A percentile compares a stretch with the other conserved stretches of the same genome.
These are phyloP conservation scores for Colletotrichum kahawae DNA, from an alignment of 2,329 filamentous ascomycete species.

Conservation along the genomic window DNA sequence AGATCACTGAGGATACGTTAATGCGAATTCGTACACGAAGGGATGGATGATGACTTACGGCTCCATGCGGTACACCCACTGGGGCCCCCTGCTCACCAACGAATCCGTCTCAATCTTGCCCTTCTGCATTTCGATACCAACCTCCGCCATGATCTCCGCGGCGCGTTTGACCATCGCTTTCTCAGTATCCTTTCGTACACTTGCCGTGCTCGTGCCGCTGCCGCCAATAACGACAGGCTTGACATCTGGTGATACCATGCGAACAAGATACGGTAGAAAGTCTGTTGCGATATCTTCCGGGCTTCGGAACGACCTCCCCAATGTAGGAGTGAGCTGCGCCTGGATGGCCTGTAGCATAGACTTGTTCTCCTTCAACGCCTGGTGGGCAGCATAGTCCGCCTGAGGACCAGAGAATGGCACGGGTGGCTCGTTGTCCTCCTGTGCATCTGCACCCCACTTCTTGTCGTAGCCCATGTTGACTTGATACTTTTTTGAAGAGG, in stretches of 20 bases:
- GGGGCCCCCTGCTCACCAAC: constrained; percentile 60
- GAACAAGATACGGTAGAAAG: constrained; percentile 82
- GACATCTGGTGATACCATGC: constrained; percentile 86
- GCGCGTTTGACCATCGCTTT: constrained; percentile 80
- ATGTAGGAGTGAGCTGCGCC: constrained; percentile 70
- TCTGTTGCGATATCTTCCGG: constrained; percentile 79
- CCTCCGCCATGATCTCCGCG: constrained; percentile 81
- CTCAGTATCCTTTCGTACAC: constrained; percentile 86
- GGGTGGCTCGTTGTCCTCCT: constrained; percentile 56
- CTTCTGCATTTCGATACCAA: constrained; percentile 81
- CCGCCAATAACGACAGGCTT: constrained; percentile 88
- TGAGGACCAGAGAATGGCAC: constrained; percentile 82
- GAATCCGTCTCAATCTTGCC: constrained; percentile 77
- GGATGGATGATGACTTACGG: constrained; percentile 64
- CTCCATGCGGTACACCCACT: constrained; percentile 93
- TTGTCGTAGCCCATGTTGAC: constrained; percentile 46
- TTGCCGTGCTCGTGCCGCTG: constrained; percentile 73
- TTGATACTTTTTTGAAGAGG: constrained; percentile 65
- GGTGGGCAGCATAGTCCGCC: constrained; percentile 81
- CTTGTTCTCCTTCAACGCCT: constrained; percentile 80
- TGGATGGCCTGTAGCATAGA: constrained; percentile 77
- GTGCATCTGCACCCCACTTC: constrained; percentile 48
- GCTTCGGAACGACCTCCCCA: constrained; percentile 81
- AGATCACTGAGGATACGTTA: constrained; percentile 56
- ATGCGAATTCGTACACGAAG: background rate